These are phyloP conservation scores for Talaromyces adpressus DNA, from an alignment of 495 filamentous ascomycete species.

Conservation along the genomic window DNA sequence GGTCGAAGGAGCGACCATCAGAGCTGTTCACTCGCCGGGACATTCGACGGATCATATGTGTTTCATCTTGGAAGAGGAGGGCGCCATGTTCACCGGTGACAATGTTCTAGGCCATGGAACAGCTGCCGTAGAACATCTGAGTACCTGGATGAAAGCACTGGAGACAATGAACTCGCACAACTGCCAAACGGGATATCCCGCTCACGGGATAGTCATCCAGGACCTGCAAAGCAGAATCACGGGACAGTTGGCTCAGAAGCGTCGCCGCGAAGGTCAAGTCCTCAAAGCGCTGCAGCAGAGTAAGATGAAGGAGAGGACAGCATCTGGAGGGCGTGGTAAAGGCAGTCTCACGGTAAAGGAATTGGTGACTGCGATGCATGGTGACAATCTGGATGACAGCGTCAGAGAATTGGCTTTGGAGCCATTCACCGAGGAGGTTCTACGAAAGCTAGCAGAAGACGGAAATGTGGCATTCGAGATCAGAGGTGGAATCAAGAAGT, in stretches of 20 bases:
- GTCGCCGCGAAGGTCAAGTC: conserved; percentile 28
- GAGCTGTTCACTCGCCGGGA: conserved; percentile 32
- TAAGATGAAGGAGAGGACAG: conserved; percentile 14
- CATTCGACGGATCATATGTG: conserved; percentile 43
- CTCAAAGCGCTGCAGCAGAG: conserved; percentile 19
- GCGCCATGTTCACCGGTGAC: conserved; percentile 82
- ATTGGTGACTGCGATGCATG: conserved; percentile 31
- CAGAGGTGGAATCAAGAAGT: conserved; percentile 29
- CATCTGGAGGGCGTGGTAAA: conserved; percentile 3
- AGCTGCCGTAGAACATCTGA: conserved; percentile 30
- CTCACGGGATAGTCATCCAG: conserved; percentile 32
- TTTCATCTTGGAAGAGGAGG: conserved; percentile 47
- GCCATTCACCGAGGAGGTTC: conserved; percentile 40
- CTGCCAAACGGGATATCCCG: conserved; percentile 32
- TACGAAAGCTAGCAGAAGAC: conserved; percentile 44
- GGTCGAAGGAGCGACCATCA: conserved; percentile 33
- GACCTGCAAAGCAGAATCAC: conserved; percentile 22
- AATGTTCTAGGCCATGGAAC: conserved; percentile 46
- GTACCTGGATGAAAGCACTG: conserved; percentile 29
- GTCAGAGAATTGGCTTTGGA: conserved; percentile 25
- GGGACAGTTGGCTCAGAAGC: conserved; percentile 25
- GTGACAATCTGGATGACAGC: conserved; percentile 22
- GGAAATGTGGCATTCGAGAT: conserved; percentile 40
- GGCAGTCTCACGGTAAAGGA: conserved; percentile 21
- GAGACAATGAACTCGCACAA: conserved; percentile 20